Evolutionary conservation across 345 rosid species (phyloP).

Genomic region (Eutrema yunnanense): DNA sequence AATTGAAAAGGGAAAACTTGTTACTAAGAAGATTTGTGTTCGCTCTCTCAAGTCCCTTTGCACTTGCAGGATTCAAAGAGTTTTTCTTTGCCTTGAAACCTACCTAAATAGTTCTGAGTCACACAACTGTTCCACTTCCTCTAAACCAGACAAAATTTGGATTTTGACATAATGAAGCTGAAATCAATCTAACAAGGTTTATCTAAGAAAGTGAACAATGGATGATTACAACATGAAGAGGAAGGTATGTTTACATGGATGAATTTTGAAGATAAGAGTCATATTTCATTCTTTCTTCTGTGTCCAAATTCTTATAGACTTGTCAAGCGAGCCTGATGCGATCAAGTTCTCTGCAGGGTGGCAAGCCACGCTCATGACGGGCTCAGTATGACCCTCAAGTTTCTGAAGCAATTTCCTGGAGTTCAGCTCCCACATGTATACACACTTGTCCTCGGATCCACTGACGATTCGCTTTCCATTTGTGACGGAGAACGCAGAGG

Average conservation of each 20-base stretch:
- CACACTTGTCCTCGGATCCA: constrained; percentile 83
- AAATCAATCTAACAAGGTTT: background rate
- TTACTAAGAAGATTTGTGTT: background rate
- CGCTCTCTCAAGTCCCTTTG: background rate
- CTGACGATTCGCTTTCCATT: constrained; percentile 75
- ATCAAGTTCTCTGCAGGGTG: constrained; percentile 78
- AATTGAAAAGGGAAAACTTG: background rate
- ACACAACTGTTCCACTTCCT: background rate
- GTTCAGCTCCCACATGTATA: constrained; percentile 93
- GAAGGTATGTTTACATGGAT: background rate
- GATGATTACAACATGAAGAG: background rate
- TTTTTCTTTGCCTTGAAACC: background rate
- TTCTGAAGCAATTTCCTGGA: constrained; percentile 73
- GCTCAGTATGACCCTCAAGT: constrained; percentile 86
- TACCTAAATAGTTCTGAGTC: background rate
- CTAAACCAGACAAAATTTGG: background rate
- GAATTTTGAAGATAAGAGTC: background rate
- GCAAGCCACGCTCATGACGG: constrained; percentile 75
- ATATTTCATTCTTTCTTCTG: constrained; percentile 43
- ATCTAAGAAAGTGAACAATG: background rate
- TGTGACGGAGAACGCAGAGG: constrained; percentile 75
- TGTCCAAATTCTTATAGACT: constrained; percentile 76
- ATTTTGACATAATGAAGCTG: background rate
- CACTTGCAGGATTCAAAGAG: background rate
- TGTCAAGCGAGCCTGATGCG: constrained; percentile 88